A percentile compares a stretch with the other conserved stretches of the same genome.
Conservation (phyloP, 1,284 basidiomycete genomes). For the Rhodotorula sp. region DNA sequence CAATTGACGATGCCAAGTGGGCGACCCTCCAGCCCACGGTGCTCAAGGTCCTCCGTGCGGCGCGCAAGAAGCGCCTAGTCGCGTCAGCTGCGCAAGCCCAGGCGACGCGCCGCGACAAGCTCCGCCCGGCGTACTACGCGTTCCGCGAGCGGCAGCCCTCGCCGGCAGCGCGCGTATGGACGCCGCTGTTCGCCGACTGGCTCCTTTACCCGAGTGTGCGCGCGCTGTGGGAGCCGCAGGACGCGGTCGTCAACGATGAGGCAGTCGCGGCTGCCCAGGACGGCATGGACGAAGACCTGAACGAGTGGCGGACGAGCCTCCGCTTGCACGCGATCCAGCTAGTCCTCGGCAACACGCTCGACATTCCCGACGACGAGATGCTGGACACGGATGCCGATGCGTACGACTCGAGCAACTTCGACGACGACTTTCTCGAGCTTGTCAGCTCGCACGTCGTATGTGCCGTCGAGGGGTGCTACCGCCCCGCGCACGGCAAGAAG, state of each 20-base stretch:
- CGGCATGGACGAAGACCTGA: neutral
- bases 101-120: neutral
- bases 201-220: neutral
- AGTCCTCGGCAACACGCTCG: slow-evolving; percentile 1
- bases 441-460: neutral
- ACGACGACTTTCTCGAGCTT: slow-evolving; percentile 2
- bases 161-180: neutral
- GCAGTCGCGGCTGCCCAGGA: neutral
- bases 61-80: neutral
- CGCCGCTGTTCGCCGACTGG: slow-evolving; percentile 28
- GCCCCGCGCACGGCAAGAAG: neutral
- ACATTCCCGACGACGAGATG: slow-evolving; percentile 6
- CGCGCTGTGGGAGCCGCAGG: neutral
- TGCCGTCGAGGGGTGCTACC: slow-evolving; percentile 5
- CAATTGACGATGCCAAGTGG: slow-evolving; percentile 6
- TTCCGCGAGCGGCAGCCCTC: neutral
- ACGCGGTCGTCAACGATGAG: neutral
- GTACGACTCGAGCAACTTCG: neutral
- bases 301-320: slow-evolving; percentile 1
- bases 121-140: neutral
- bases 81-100: neutral
- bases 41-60: neutral
- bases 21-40: neutral
- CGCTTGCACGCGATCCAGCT: neutral
- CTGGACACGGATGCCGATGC: slow-evolving; percentile 11